Base-by-base conservation (phyloP, 768 basidiomycete species). In the Termitomyces sp. region DNA sequence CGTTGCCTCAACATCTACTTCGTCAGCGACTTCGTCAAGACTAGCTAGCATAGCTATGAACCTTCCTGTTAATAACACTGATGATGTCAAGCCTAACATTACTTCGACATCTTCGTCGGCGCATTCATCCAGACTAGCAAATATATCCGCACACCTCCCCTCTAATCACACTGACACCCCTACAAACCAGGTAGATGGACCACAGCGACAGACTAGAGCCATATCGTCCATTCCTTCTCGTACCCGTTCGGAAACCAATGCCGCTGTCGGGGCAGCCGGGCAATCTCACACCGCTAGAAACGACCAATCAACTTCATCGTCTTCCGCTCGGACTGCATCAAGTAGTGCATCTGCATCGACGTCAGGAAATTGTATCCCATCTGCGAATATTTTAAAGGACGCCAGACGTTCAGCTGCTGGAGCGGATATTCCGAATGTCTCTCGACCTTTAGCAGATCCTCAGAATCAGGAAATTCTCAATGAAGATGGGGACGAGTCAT, bases 211-310 rank as follows among this genome's bases (percentile, higher is more conserved):
- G 30, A 12, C 62, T 24, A 69, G 68, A 63, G 63, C 66, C 42
- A 55, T 72, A 24, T 62, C 75, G 34, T 73, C 76, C 20, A 53
- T 78, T 37, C 78, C 83, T 5, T 67, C 74, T 13, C 76, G 79
- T 57, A 63, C 77, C 45, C 79, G 76, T 40, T 45, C 69, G 5
- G 65, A 70, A 60, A 57, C 61, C 36, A 56, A 58, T 33, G 27
- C 65, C 26, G 43, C 67, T 8, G 42, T 59, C 4, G 18, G 24
- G 50, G 8, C 36, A 51, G 36, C 37, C 20, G 26, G 34, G 44
- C 54, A 64, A 51, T 55, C 64, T 22, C 56, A 61, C 18, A 27
- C 40, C 18, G 47, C 26, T 6, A 51, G 34, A 49, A 53, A 42
- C 39, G 62, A 32, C 57, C 64, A 47, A 57, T 59, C 36, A 55